These are phyloP conservation scores for Calycina herbarum DNA, from an alignment of 2,329 filamentous ascomycete species.

Conservation along the genomic window DNA sequence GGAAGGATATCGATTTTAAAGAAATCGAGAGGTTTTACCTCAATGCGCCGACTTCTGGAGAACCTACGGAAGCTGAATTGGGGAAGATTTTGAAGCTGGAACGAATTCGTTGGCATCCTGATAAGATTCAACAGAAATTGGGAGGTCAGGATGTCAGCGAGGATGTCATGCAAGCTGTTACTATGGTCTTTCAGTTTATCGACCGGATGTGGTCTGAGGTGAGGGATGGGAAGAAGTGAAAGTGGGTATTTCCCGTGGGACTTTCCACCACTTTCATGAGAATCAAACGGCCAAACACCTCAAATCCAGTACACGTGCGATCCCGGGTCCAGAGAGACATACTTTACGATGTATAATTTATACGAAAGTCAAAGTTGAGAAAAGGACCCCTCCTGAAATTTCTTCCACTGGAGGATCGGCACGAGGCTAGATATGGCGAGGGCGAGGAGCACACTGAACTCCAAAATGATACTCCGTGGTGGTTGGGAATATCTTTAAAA, in stretches of 20 bases:
- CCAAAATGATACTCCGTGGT: neutral
- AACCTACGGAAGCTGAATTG: constrained; percentile 40
- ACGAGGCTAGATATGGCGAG: neutral
- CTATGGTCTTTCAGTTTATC: constrained; percentile 86
- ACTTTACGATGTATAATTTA: too few relatives aligned
- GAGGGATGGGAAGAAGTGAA: constrained; percentile 26
- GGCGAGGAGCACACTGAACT: neutral
- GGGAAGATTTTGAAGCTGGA: constrained; percentile 70
- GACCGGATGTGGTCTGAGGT: constrained; percentile 75
- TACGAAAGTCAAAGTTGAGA: too few relatives aligned
- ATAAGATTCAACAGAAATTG: constrained; percentile 92
- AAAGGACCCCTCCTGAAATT: too few relatives aligned
- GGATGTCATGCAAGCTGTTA: constrained; percentile 74
- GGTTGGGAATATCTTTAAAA: neutral
- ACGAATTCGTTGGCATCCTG: constrained; percentile 92
- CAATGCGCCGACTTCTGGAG: constrained; percentile 44
- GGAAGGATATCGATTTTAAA: constrained; percentile 53
- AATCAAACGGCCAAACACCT: too few relatives aligned
- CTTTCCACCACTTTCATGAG: neutral
- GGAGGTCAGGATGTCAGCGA: constrained; percentile 69
- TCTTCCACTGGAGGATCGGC: neutral
- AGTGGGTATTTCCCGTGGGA: neutral
- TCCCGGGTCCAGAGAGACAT: too few relatives aligned
- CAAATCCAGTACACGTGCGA: too few relatives aligned
- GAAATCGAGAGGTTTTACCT: constrained; percentile 63